phyloP scores from a whole-genome alignment of 2,329 filamentous ascomycete genomes.

The Didymella segeticola region DNA sequence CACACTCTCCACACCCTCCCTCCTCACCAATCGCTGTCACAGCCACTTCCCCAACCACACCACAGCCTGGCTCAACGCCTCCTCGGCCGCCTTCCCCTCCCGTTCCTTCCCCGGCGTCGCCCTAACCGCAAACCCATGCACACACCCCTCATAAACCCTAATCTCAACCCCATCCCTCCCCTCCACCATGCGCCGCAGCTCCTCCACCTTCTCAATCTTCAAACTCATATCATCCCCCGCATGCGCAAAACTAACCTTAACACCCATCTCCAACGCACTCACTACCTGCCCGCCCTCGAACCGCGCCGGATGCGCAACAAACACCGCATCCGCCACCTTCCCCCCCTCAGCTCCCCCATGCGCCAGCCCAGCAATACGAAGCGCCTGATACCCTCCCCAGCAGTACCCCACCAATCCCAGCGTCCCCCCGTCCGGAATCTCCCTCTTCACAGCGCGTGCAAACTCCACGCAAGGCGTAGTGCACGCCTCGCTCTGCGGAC shows the following conservation, averaged over 20 bases:
- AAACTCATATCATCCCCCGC: constrained; percentile 27
- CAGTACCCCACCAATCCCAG: constrained; percentile 30
- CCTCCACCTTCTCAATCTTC: constrained; percentile 24
- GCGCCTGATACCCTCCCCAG: constrained; percentile 32
- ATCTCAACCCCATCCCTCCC: constrained; percentile 27
- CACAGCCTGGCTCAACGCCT: constrained; percentile 31
- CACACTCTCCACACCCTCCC: too few species aligned
- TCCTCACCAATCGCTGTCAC: constrained; percentile 15
- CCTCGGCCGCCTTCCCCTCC: constrained; percentile 28
- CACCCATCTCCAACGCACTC: constrained; percentile 1
- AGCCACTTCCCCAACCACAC: constrained; percentile 35
- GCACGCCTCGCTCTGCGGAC: constrained; percentile 1
- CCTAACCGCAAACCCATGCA: constrained; percentile 37
- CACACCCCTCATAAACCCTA: constrained; percentile 25
- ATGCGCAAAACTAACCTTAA: constrained; percentile 21
- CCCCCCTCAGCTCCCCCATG: too few species aligned
- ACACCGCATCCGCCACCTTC: constrained; percentile 19
- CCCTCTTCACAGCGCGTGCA: constrained; percentile 15
- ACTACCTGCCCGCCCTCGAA: not conserved
- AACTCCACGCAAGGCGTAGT: constrained; percentile 6
- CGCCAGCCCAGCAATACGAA: constrained; percentile 1
- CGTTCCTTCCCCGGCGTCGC: constrained; percentile 25
- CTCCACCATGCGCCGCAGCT: constrained; percentile 21
- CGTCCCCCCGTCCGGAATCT: constrained; percentile 14
- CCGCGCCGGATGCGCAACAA: constrained; percentile 27